Evolutionary conservation across 768 basidiomycete species (phyloP).

Genomic region (Lactarius sanguifluus): DNA sequence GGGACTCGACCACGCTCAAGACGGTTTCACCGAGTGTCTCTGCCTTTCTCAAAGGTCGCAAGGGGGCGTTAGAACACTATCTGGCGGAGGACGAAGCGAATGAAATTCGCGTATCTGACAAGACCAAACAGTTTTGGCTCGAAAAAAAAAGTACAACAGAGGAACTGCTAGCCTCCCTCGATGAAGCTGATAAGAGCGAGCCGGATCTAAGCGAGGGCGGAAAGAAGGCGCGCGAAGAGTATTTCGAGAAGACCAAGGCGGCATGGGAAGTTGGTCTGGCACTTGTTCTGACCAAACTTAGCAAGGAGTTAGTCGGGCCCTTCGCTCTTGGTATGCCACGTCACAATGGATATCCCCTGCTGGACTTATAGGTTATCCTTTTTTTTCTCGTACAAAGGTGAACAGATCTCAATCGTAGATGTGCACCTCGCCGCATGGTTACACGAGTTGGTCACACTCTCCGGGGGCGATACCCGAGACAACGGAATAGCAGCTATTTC

Average conservation of each 20-base stretch:
- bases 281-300: slow-evolving; percentile 47
- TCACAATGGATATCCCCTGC: neutral
- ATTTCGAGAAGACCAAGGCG: slow-evolving; percentile 49
- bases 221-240: slow-evolving; percentile 46
- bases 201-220: slow-evolving; percentile 42
- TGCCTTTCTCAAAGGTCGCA: slow-evolving; percentile 47
- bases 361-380: neutral
- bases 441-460: slow-evolving; percentile 54
- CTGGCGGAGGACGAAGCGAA: slow-evolving; percentile 53
- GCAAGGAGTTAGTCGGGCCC: slow-evolving; percentile 61
- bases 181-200: slow-evolving; percentile 43
- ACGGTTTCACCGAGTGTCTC: slow-evolving; percentile 45
- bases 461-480: slow-evolving; percentile 52
- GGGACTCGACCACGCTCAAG: slow-evolving; percentile 51
- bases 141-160: slow-evolving; percentile 50
- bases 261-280: slow-evolving; percentile 55
- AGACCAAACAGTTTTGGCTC: slow-evolving; percentile 61
- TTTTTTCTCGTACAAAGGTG: slow-evolving; percentile 49
- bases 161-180: slow-evolving; percentile 46
- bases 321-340: slow-evolving; percentile 56
- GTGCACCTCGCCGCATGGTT: slow-evolving; percentile 81
- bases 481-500: slow-evolving; percentile 50
- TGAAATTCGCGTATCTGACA: slow-evolving; percentile 54
- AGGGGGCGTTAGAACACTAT: slow-evolving; percentile 49
- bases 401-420: slow-evolving; percentile 80